Percentiles rank a stretch among this genome's conserved stretches.
phyloP scores from a whole-genome alignment of 2,329 filamentous ascomycete species.

The Penicillium sp. region DNA sequence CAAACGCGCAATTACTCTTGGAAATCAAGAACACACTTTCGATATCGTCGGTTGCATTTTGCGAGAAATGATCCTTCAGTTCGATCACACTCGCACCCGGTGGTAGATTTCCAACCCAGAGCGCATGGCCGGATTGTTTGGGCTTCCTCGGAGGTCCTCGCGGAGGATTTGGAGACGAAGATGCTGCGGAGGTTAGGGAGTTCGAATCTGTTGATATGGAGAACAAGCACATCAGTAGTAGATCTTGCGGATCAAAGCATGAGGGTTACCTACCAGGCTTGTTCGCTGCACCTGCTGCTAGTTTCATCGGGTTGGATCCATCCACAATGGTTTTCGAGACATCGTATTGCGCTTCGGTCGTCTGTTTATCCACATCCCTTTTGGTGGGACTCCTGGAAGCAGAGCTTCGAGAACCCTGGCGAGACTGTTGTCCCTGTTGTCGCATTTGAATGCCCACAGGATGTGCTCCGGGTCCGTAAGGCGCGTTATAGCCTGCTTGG shows the following conservation, averaged over 20 bases:
- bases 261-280: constrained; percentile 32
- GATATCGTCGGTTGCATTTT: constrained; percentile 72
- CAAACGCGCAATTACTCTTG: constrained; percentile 96
- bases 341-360: constrained; percentile 30
- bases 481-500: constrained; percentile 26
- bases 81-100: constrained; percentile 79
- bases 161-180: constrained; percentile 44
- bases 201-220: constrained; percentile 17
- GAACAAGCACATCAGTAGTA: too few relatives aligned
- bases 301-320: constrained; percentile 38
- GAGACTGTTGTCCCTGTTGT: constrained; percentile 7
- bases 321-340: constrained; percentile 44
- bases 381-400: constrained; percentile 21
- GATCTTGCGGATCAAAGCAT: too few relatives aligned
- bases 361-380: constrained; percentile 20
- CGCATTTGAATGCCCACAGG: constrained; percentile 10
- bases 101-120: constrained; percentile 95
- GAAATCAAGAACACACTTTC: constrained; percentile 93
- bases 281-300: constrained; percentile 15
- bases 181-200: constrained; percentile 9
- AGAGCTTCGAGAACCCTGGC: constrained; percentile 5
- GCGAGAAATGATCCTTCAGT: constrained; percentile 89
- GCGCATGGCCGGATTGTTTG: constrained; percentile 77
- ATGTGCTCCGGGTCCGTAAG: constrained; percentile 23
- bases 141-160: constrained; percentile 70